Conservation (phyloP, 2,329 filamentous ascomycete genomes). For the Fusarium compactum region DNA sequence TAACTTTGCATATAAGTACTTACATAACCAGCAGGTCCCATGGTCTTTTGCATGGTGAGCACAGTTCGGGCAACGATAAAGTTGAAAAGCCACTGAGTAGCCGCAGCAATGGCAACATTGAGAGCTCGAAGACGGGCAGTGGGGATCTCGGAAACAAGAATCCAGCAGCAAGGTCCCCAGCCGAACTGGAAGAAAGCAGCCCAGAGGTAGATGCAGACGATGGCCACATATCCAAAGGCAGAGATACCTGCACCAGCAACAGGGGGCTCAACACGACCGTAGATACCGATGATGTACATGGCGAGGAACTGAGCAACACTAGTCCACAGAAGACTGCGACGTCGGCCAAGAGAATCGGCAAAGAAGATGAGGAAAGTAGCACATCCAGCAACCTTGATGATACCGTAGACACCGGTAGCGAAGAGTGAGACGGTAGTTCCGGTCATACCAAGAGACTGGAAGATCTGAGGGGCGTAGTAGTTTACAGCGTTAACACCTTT, state of each 20-base stretch:
- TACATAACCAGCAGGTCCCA: slow-evolving; percentile 58
- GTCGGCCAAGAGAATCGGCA: slow-evolving; percentile 76
- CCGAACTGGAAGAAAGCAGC: slow-evolving; percentile 76
- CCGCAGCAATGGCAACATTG: slow-evolving; percentile 76
- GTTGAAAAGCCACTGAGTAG: slow-evolving; percentile 80
- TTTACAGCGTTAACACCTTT: slow-evolving; percentile 63
- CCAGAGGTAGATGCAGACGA: slow-evolving; percentile 79
- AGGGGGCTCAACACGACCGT: slow-evolving; percentile 72
- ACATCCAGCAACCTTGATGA: slow-evolving; percentile 76
- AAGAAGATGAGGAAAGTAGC: slow-evolving; percentile 74
- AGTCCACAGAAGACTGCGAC: slow-evolving; percentile 71
- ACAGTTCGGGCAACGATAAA: slow-evolving; percentile 75
- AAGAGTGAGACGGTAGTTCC: slow-evolving; percentile 71
- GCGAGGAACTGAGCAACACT: slow-evolving; percentile 70
- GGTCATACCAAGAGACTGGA: slow-evolving; percentile 71
- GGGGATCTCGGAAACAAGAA: slow-evolving; percentile 76
- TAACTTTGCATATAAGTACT: slow-evolving; percentile 31
- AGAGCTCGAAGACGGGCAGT: slow-evolving; percentile 73
- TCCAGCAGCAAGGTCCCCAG: slow-evolving; percentile 80
- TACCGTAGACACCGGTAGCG: slow-evolving; percentile 79
- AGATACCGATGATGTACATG: slow-evolving; percentile 80
- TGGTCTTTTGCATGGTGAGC: slow-evolving; percentile 73
- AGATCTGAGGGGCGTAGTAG: slow-evolving; percentile 78
- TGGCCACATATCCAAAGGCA: slow-evolving; percentile 75
- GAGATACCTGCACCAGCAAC: slow-evolving; percentile 64